phyloP scores from a whole-genome alignment of 2,329 filamentous ascomycete species.

The Beauveria scarabaeidicola region DNA sequence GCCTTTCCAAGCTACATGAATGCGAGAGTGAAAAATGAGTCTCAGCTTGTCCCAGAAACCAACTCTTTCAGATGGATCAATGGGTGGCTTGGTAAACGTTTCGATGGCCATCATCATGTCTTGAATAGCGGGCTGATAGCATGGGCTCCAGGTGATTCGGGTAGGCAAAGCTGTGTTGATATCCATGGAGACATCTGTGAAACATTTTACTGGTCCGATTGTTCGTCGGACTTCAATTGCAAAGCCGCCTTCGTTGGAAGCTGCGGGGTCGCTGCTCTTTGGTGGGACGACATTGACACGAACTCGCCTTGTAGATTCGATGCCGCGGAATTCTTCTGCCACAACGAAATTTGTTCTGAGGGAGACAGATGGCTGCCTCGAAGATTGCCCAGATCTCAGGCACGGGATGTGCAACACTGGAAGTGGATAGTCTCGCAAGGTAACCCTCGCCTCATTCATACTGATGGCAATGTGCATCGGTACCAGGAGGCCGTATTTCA shows the following conservation, averaged over 20 bases:
- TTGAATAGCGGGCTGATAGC: conserved; percentile 94
- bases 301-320: conserved; percentile 71
- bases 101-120: conserved; percentile 99
- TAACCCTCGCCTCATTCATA: conserved; percentile 83
- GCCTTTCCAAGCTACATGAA: conserved; percentile 85
- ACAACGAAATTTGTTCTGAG: conserved; percentile 89
- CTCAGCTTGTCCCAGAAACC: conserved; percentile 99
- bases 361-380: conserved; percentile 70
- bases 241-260: conserved; percentile 56
- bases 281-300: conserved; percentile 78
- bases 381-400: conserved; percentile 70
- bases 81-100: conserved; percentile 89
- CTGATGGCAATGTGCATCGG: conserved; percentile 85
- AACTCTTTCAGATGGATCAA: conserved; percentile 86
- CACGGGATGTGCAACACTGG: conserved; percentile 85
- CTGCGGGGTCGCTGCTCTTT: conserved; percentile 43
- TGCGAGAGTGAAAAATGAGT: conserved; percentile 84
- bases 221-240: conserved; percentile 82
- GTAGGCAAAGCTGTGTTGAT: conserved; percentile 92
- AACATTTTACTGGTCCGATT: conserved; percentile 91
- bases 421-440: conserved; percentile 84
- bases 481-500: conserved; percentile 80
- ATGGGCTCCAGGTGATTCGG: conserved; percentile 92
- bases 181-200: conserved; percentile 83
- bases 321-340: conserved; percentile 81